Conservation (phyloP, 1,284 basidiomycete genomes). For the Gymnopus androsaceus region DNA sequence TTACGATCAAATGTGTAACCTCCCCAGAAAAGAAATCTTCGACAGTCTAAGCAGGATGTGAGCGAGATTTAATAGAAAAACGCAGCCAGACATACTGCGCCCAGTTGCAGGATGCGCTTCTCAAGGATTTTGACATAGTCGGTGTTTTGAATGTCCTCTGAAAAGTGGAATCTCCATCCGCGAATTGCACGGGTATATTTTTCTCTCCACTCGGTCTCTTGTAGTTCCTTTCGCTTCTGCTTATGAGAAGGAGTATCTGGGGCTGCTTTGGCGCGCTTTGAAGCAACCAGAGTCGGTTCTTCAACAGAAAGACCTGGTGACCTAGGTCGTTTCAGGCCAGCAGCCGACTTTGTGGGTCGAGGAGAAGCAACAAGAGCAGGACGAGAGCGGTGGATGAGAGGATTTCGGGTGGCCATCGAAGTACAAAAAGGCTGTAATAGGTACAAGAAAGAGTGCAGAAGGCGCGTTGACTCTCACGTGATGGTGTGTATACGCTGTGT, state of each 20-base stretch:
- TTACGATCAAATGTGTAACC: conserved; percentile 86
- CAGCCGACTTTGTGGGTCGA: conserved; percentile 25
- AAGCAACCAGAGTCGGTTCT: conserved; percentile 39
- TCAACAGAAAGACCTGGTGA: conserved; percentile 55
- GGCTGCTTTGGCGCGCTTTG: conserved; percentile 27
- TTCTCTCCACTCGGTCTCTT: conserved; percentile 72
- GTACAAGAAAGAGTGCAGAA: background rate
- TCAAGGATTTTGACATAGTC: conserved; percentile 50
- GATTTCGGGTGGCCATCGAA: conserved; percentile 28
- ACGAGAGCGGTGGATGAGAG: conserved; percentile 33
- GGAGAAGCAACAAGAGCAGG: conserved; percentile 33
- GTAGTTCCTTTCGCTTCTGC: conserved; percentile 44
- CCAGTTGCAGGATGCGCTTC: conserved; percentile 63
- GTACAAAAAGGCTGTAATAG: conserved; percentile 4
- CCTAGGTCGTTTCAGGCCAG: conserved; percentile 54
- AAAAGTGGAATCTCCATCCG: conserved; percentile 84
- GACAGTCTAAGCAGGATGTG: conserved; percentile 51
- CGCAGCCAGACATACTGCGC: conserved; percentile 64
- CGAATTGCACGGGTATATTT: conserved; percentile 90
- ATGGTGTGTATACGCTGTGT: too few relatives aligned
- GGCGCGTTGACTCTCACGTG: conserved; percentile 2
- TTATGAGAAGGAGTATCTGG: conserved; percentile 18
- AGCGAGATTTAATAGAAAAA: conserved; percentile 7
- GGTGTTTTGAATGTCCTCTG: conserved; percentile 54
- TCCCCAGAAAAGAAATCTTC: conserved; percentile 87